phyloP scores from a whole-genome alignment of 352 stramenopile species.

The Peronosclerospora sorghi region DNA sequence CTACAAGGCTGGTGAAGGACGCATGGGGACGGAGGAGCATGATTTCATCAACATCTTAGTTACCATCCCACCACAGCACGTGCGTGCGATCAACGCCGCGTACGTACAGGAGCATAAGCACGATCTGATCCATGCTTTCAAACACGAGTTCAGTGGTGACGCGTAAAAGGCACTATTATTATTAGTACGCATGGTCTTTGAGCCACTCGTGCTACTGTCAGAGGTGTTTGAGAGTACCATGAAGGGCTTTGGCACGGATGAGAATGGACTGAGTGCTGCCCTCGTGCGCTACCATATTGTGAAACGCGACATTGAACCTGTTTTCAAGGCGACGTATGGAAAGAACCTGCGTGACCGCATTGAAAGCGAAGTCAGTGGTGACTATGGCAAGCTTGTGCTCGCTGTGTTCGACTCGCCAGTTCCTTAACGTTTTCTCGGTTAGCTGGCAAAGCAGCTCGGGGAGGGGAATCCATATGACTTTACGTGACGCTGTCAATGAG shows the following conservation, averaged over 20 bases:
- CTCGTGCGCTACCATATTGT: slow-evolving; percentile 79
- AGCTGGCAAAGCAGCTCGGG: too few relatives aligned
- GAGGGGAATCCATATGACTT: too few relatives aligned
- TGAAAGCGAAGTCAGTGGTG: slow-evolving; percentile 55
- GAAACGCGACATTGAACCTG: slow-evolving; percentile 67
- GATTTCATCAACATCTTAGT: slow-evolving; percentile 46
- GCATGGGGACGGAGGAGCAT: slow-evolving; percentile 61
- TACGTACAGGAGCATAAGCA: slow-evolving; percentile 70
- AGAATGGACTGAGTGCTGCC: slow-evolving; percentile 45
- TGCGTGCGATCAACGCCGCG: slow-evolving; percentile 41
- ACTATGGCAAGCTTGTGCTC: slow-evolving; percentile 61
- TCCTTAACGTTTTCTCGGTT: too few relatives aligned
- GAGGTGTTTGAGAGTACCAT: slow-evolving; percentile 62
- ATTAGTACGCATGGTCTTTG: slow-evolving; percentile 48
- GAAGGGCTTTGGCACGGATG: slow-evolving; percentile 65
- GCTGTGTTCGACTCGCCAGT: slow-evolving; percentile 34
- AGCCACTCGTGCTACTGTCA: slow-evolving; percentile 49
- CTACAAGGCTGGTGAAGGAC: slow-evolving; percentile 61
- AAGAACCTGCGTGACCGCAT: slow-evolving; percentile 79
- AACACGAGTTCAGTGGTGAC: slow-evolving; percentile 56
- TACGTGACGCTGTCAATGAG: too few relatives aligned
- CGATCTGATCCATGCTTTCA: slow-evolving; percentile 43
- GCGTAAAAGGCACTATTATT: slow-evolving; percentile 51
- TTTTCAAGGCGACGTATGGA: slow-evolving; percentile 73
- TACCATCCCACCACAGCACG: slow-evolving; percentile 43